A percentile compares a stretch with the other conserved stretches of the same genome.
Conservation (phyloP, 331 rosid genomes). For the Rosa hybrid region DNA sequence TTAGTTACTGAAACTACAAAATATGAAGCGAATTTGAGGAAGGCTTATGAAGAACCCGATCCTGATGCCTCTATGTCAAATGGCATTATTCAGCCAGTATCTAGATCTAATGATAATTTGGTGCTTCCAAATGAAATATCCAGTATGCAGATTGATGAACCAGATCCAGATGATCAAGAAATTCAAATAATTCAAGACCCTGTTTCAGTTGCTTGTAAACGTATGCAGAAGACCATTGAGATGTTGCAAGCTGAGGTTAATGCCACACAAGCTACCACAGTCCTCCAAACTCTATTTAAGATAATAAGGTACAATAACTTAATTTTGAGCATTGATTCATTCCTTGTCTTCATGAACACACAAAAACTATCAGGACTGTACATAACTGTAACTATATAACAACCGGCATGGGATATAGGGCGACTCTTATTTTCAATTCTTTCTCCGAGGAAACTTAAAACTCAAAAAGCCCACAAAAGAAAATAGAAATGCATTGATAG, state of each 20-base stretch:
- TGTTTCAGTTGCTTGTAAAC: slow-evolving; percentile 54
- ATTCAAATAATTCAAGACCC: slow-evolving; percentile 73
- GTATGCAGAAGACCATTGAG: slow-evolving; percentile 61
- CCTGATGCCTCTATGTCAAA: slow-evolving; percentile 38
- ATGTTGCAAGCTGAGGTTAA: slow-evolving; percentile 59
- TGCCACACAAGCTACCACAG: slow-evolving; percentile 48
- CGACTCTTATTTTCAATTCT: neutral
- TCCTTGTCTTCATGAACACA: neutral
- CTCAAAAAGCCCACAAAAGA: slow-evolving; percentile 13
- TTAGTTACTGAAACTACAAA: slow-evolving; percentile 18
- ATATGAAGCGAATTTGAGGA: slow-evolving; percentile 24
- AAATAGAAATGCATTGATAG: neutral
- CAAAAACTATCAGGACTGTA: neutral
- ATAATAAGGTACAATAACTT: slow-evolving; percentile 61
- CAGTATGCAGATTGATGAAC: slow-evolving; percentile 58
- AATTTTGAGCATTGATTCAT: slow-evolving; percentile 7
- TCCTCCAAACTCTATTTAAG: slow-evolving; percentile 72
- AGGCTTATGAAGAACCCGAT: slow-evolving; percentile 28
- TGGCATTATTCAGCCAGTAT: slow-evolving; percentile 38
- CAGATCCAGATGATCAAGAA: slow-evolving; percentile 87
- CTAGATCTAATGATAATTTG: slow-evolving; percentile 49
- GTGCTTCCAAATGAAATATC: slow-evolving; percentile 38
- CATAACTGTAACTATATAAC: neutral
- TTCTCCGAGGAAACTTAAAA: slow-evolving; percentile 6
- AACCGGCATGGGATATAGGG: neutral